A percentile compares a stretch with the other conserved stretches of the same genome.
These are phyloP conservation scores for Hypomontagnella submonticulosa DNA, from an alignment of 495 filamentous ascomycete genomes.

Conservation along the genomic window DNA sequence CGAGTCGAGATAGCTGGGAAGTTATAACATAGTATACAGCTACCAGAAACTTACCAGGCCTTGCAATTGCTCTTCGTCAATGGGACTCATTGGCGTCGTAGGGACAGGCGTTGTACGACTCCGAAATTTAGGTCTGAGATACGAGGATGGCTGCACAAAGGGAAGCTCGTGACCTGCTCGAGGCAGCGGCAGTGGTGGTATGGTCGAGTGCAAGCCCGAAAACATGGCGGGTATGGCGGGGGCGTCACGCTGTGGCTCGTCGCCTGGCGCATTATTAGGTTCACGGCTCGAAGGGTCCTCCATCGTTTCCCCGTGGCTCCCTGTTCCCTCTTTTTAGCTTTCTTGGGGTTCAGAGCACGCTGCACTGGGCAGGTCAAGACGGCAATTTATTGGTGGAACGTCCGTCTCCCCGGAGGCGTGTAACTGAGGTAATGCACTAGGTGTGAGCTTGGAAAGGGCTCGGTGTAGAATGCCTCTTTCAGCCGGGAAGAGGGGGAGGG, in stretches of 20 bases:
- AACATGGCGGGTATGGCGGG: conserved; percentile 37
- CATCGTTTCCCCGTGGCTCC: conserved; percentile 26
- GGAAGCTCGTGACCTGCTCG: conserved; percentile 62
- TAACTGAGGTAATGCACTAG: conserved; percentile 31
- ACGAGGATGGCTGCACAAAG: conserved; percentile 85
- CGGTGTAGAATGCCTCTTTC: conserved; percentile 26
- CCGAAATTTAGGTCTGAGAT: conserved; percentile 74
- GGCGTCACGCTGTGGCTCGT: conserved; percentile 45
- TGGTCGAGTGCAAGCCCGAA: conserved; percentile 38
- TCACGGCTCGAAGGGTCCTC: conserved; percentile 39
- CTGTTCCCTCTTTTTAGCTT: conserved; percentile 12
- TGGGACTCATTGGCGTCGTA: conserved; percentile 71
- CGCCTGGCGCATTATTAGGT: conserved; percentile 35
- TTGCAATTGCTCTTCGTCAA: conserved; percentile 92
- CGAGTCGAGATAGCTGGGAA: neutral
- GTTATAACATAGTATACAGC: neutral
- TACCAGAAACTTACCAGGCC: conserved; percentile 75
- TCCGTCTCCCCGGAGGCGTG: conserved; percentile 36
- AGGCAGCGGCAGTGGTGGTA: conserved; percentile 38
- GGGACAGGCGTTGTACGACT: conserved; percentile 57
- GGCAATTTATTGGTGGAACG: conserved; percentile 39
- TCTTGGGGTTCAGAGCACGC: conserved; percentile 23
- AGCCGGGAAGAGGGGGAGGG: conserved; percentile 26
- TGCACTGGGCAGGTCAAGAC: conserved; percentile 3
- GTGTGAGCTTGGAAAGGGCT: conserved; percentile 35